These are phyloP conservation scores for Pyrenochaeta sp. DNA, from an alignment of 2,329 filamentous ascomycete species.

Conservation along the genomic window DNA sequence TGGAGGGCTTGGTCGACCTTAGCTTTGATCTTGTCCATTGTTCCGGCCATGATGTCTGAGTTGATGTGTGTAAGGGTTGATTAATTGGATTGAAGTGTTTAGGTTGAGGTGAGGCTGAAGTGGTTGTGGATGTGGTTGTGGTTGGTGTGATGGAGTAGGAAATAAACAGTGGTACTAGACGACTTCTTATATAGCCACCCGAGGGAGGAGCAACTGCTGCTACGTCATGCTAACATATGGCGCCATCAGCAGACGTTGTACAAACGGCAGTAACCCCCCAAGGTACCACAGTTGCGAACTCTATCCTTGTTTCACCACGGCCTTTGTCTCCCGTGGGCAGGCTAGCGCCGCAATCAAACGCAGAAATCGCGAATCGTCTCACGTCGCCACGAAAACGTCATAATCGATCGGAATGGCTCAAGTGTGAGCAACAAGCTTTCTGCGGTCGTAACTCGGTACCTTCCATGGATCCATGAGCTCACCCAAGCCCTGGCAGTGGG, in stretches of 20 bases:
- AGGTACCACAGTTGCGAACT: not conserved
- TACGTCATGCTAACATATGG: slow-evolving; percentile 29
- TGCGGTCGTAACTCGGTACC: slow-evolving; percentile 10
- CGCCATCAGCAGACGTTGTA: slow-evolving; percentile 27
- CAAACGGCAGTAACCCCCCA: slow-evolving; percentile 15
- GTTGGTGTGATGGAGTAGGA: slow-evolving; percentile 14
- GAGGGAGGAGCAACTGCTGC: slow-evolving; percentile 14
- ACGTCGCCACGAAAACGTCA: slow-evolving; percentile 20
- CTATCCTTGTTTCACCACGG: slow-evolving; percentile 29
- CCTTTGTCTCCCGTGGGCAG: slow-evolving; percentile 13
- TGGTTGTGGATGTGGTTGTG: slow-evolving; percentile 10
- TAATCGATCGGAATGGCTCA: slow-evolving; percentile 7
- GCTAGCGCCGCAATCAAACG: slow-evolving; percentile 19
- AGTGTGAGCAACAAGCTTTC: slow-evolving; percentile 5
- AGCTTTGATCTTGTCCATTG: slow-evolving; percentile 49
- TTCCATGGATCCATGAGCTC: slow-evolving; percentile 6
- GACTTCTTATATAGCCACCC: slow-evolving; percentile 25
- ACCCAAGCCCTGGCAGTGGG: slow-evolving; percentile 11
- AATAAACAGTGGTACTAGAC: slow-evolving; percentile 4
- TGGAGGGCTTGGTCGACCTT: slow-evolving; percentile 50
- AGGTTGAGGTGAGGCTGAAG: not conserved
- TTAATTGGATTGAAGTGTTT: slow-evolving; percentile 5
- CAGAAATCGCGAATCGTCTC: slow-evolving; percentile 17
- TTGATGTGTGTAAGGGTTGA: slow-evolving; percentile 13
- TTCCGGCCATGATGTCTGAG: slow-evolving; percentile 35